Base-by-base conservation (phyloP, 2,329 filamentous ascomycete genomes). In the Penicillium rolfsii region DNA sequence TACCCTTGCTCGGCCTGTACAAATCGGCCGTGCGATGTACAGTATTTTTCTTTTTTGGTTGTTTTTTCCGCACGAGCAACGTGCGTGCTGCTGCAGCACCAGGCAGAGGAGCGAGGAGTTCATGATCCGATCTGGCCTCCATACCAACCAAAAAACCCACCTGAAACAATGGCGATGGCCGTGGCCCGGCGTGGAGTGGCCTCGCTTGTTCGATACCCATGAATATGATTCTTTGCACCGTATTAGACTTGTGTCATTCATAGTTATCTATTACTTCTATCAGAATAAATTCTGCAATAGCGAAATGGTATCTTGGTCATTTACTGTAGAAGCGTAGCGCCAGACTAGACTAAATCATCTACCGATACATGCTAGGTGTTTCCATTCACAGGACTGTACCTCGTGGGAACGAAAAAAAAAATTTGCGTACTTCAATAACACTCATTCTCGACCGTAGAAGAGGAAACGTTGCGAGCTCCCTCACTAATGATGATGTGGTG, bases 171-270 rank as follows among this genome's bases (percentile, higher is more conserved):
- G 58, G 54, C 58, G 19, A 57, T 66, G 57, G 22, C 46, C 33
- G 55, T 50, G 60, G 19, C 59, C 65, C 43, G 46, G 55, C 43
- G 60, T 63, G 60, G 57, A 56, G 56, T 64, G 58, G 64, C 62
- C 60, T 64, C 56, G 59, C 62, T 67, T 66, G 62, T 68, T 71
- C 64, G 67, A 74, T 74, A 73, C 70, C 72, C 70, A 68, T 68
- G 66, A 61, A 66, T 69, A 66, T 40, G 58, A 65, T 62, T 64
- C 41, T 53, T 58, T 65, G 24, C 24, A 30, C 14, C 33, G 8
- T 33, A 53, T 36, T 7, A 53, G 3, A 8, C 22, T 12, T 46
- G 22, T 14, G 22, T 28, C 14, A 14, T 28, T 5, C 24, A 9
- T 26, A 16, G 9, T 16, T 46, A 3, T 16, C 5, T 36, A 36